Evolutionary conservation across 2,329 filamentous ascomycete species (phyloP), one percentile per base, ranked within the genome.

Genomic region (Pseudogymnoascus sp.): DNA sequence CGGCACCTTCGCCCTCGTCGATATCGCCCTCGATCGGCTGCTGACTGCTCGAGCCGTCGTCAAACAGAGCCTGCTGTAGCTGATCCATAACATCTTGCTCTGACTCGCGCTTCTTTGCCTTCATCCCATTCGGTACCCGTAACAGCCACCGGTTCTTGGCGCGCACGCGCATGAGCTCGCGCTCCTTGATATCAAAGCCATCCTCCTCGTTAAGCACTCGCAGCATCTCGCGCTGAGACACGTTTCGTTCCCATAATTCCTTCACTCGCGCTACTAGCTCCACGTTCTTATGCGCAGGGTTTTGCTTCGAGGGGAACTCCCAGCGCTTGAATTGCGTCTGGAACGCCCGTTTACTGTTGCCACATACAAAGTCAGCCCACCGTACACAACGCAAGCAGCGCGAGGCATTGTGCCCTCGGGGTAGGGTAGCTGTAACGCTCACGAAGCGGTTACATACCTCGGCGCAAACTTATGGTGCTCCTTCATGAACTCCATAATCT

Each of bases 181-280:
- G 80, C 66, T 88, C 81, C 66, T 86, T 89, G 70, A 93, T 86
- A 25, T 86, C 78, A 69, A 86, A 91, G 12, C 90, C 90, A 51
- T 80, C 78, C 71, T 92, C 89, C 17, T 84, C 81, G 66, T 84
- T 85, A 63, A 94, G 78, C 29, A 84, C 82, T 27, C 81, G 78
- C 62, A 92, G 78, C 84, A 94, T 94, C 66, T 92, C 87, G 64
- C 82, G 82, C 73, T 92, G 89, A 15, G 78, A 81, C 12, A 84
- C 80, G 70, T 93, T 94, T 68, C 78, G 79, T 72, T 90, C 86
- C 90, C 90, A 94, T 68, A 94, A 79, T 74, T 92, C 83, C 70
- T 85, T 86, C 64, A 93, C 81, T 31, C 90, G 84, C 15, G 81
- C 81, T 41, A 90, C 84, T 6, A 93, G 81, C 25, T 78, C 78